Evolutionary conservation across 352 stramenopile genomes (phyloP).

Genomic region (Phytophthora quininea): DNA sequence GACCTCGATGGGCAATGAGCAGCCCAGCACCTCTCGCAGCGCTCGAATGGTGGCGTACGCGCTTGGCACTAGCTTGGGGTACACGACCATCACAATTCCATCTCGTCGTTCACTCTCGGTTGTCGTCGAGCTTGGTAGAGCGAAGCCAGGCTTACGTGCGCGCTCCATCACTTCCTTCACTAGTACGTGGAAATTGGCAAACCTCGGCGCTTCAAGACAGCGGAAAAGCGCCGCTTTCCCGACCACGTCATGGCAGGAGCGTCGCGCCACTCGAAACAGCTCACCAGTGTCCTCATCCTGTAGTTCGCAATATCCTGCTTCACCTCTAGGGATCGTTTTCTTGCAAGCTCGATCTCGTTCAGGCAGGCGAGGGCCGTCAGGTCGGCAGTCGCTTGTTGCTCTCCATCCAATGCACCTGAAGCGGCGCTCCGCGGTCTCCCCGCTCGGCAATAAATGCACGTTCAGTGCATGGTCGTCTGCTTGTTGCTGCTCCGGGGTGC

Average conservation of each 20-base stretch:
- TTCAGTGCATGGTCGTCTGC: slow-evolving; percentile 22
- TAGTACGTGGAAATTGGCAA: slow-evolving; percentile 37
- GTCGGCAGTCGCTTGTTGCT: slow-evolving; percentile 18
- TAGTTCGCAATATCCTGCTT: slow-evolving; percentile 55
- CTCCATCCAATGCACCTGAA: slow-evolving; percentile 32
- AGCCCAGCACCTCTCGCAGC: slow-evolving; percentile 38
- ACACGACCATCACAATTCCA: slow-evolving; percentile 61
- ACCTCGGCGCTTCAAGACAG: slow-evolving; percentile 45
- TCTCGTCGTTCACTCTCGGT: neutral
- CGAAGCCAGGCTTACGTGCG: slow-evolving; percentile 9
- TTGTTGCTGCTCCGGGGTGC: slow-evolving; percentile 16
- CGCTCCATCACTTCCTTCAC: slow-evolving; percentile 15
- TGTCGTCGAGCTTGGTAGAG: slow-evolving; percentile 3
- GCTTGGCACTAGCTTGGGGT: slow-evolving; percentile 49
- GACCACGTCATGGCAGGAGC: slow-evolving; percentile 30
- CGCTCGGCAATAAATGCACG: slow-evolving; percentile 10
- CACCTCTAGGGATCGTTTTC: slow-evolving; percentile 23
- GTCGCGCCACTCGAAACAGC: slow-evolving; percentile 33
- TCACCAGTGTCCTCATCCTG: slow-evolving; percentile 32
- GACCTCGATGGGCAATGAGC: slow-evolving; percentile 53
- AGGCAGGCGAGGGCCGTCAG: slow-evolving; percentile 20
- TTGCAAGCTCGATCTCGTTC: slow-evolving; percentile 22
- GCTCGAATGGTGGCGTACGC: slow-evolving; percentile 41
- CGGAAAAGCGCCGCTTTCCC: slow-evolving; percentile 35
- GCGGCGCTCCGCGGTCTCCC: slow-evolving; percentile 2